These are phyloP conservation scores for Diaporthe destruens DNA, from an alignment of 2,329 filamentous ascomycete genomes.

Conservation along the genomic window DNA sequence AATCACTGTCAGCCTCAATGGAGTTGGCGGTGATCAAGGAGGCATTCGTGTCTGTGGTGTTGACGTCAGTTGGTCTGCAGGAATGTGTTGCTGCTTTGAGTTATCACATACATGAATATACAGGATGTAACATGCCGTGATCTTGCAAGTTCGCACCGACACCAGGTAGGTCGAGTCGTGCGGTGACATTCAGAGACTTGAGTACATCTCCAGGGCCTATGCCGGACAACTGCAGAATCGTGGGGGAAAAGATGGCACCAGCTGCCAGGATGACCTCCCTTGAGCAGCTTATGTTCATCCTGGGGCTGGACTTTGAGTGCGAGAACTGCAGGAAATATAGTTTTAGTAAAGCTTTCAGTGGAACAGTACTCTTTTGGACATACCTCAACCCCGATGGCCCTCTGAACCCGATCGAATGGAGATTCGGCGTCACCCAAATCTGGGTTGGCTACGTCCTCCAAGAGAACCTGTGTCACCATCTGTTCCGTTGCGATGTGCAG, in stretches of 20 bases:
- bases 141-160: constrained; percentile 52
- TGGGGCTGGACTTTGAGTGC: constrained; percentile 43
- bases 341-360: neutral
- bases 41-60: constrained; percentile 42
- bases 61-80: neutral
- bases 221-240: constrained; percentile 51
- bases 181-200: constrained; percentile 46
- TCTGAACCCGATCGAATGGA: constrained; percentile 32
- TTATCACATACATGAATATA: constrained; percentile 49
- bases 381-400: constrained; percentile 55
- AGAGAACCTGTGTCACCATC: constrained; percentile 54
- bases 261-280: constrained; percentile 50
- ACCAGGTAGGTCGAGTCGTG: constrained; percentile 49
- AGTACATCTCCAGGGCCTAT: constrained; percentile 50
- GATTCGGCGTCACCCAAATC: constrained; percentile 25
- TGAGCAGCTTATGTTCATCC: constrained; percentile 46
- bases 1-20: constrained; percentile 39
- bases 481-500: constrained; percentile 55
- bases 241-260: constrained; percentile 49
- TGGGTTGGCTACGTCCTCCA: constrained; percentile 41
- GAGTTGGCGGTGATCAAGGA: constrained; percentile 42
- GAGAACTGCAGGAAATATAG: constrained; percentile 46
- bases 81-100: neutral
- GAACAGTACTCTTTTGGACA: constrained; percentile 17
- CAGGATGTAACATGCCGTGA: constrained; percentile 50